phyloP scores from a whole-genome alignment of 768 basidiomycete species.

The Clathrus columnatus region DNA sequence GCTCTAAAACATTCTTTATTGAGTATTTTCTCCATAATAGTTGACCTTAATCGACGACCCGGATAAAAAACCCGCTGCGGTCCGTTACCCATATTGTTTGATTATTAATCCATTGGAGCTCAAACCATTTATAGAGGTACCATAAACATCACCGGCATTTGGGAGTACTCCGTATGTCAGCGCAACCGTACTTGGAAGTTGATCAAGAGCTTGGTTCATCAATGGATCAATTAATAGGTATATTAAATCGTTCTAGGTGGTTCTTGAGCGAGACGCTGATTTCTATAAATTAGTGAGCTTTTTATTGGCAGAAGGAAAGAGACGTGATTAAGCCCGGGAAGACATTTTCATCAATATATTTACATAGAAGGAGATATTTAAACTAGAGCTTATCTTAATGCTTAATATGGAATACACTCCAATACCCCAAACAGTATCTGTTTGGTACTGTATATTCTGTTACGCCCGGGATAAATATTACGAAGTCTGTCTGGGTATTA shows the following conservation, averaged over 20 bases:
- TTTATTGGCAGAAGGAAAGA: constrained; percentile 10
- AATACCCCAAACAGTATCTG: no score
- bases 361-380: not conserved
- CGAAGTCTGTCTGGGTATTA: no score
- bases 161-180: constrained; percentile 27
- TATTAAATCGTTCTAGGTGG: not conserved
- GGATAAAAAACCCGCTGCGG: constrained; percentile 24
- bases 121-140: constrained; percentile 13
- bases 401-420: no score
- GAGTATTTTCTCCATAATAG: constrained; percentile 13
- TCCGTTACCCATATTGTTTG: not conserved
- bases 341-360: not conserved
- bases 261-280: not conserved
- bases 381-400: no score
- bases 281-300: constrained; percentile 8
- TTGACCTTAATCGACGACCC: constrained; percentile 24
- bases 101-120: not conserved
- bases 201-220: constrained; percentile 24
- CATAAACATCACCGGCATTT: constrained; percentile 27
- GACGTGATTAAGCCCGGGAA: not conserved
- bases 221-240: constrained; percentile 29
- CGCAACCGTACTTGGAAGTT: constrained; percentile 29
- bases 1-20: not conserved
- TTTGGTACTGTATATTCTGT: no score
- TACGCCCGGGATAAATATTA: no score